Conservation (phyloP, 768 basidiomycete genomes). For the Calocybe indica region DNA sequence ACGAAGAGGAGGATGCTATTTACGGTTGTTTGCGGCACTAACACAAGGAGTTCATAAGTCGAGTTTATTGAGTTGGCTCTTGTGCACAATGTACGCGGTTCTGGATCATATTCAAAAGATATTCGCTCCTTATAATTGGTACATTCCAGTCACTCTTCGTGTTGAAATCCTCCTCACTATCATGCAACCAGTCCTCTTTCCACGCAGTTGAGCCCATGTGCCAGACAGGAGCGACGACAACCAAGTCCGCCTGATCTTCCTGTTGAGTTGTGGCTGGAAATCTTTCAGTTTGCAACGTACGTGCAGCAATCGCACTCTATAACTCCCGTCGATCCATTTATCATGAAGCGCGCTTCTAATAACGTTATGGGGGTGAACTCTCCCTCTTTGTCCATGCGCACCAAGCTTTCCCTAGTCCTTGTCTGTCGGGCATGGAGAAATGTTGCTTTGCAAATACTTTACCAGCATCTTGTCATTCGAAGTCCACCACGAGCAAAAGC, state of each 20-base stretch:
- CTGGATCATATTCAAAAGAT: slow-evolving; percentile 13
- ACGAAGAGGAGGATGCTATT: slow-evolving; percentile 13
- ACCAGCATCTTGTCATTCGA: slow-evolving; percentile 38
- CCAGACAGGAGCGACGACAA: slow-evolving; percentile 8
- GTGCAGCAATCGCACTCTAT: slow-evolving; percentile 37
- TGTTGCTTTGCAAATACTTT: slow-evolving; percentile 36
- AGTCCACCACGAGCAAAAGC: slow-evolving; percentile 35
- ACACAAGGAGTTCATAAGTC: background rate
- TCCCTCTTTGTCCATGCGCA: slow-evolving; percentile 36
- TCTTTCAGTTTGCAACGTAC: slow-evolving; percentile 50
- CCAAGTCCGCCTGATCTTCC: slow-evolving; percentile 30
- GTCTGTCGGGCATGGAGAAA: slow-evolving; percentile 43
- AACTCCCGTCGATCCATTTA: slow-evolving; percentile 42
- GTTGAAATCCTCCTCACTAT: slow-evolving; percentile 9
- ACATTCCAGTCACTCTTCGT: slow-evolving; percentile 6
- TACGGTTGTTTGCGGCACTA: slow-evolving; percentile 21
- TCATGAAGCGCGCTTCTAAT: slow-evolving; percentile 29
- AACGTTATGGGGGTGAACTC: slow-evolving; percentile 44
- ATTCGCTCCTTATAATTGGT: slow-evolving; percentile 26
- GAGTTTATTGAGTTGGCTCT: slow-evolving; percentile 2
- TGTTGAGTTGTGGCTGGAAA: slow-evolving; percentile 48
- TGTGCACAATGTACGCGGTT: slow-evolving; percentile 20
- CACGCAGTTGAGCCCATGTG: background rate
- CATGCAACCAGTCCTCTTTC: slow-evolving; percentile 18
- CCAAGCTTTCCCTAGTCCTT: slow-evolving; percentile 43